These are phyloP conservation scores for Clonostachys solani DNA, from an alignment of 2,329 filamentous ascomycete genomes.

Conservation along the genomic window DNA sequence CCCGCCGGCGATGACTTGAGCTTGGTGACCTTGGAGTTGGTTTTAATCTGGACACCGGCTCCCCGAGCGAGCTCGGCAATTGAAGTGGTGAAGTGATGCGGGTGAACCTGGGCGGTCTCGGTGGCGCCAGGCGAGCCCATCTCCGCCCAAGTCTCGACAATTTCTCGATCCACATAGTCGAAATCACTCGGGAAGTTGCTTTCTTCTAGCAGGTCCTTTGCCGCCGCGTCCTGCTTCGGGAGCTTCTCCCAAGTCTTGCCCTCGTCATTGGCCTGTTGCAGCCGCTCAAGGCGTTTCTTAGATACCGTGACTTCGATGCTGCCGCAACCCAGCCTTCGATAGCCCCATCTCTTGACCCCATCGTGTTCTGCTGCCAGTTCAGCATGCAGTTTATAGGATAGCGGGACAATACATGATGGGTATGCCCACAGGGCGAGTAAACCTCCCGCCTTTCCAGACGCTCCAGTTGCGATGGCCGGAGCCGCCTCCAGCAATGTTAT, in stretches of 20 bases:
- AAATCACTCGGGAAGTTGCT: conserved; percentile 70
- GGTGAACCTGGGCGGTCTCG: conserved; percentile 91
- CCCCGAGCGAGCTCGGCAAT: conserved; percentile 75
- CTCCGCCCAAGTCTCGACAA: conserved; percentile 67
- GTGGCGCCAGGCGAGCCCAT: conserved; percentile 69
- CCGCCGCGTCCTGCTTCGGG: conserved; percentile 52
- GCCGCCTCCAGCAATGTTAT: conserved; percentile 87
- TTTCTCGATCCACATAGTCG: conserved; percentile 74
- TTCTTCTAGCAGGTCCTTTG: conserved; percentile 41
- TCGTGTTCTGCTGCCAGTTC: conserved; percentile 81
- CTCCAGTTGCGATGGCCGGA: conserved; percentile 77
- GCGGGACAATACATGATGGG: conserved; percentile 74
- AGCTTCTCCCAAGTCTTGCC: conserved; percentile 56
- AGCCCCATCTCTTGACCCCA: conserved; percentile 80
- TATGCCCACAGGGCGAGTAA: conserved; percentile 91
- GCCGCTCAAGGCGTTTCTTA: conserved; percentile 22
- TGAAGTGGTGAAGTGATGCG: conserved; percentile 80
- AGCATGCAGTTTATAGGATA: conserved; percentile 80
- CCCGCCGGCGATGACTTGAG: conserved; percentile 50
- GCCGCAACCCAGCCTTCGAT: conserved; percentile 74
- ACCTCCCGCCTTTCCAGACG: conserved; percentile 92
- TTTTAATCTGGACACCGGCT: conserved; percentile 62
- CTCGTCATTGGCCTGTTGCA: conserved; percentile 12
- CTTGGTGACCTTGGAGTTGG: conserved; percentile 61
- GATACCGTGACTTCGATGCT: conserved; percentile 37